Conservation (phyloP, 305 asterid species). For the Fraxinus greggii region DNA sequence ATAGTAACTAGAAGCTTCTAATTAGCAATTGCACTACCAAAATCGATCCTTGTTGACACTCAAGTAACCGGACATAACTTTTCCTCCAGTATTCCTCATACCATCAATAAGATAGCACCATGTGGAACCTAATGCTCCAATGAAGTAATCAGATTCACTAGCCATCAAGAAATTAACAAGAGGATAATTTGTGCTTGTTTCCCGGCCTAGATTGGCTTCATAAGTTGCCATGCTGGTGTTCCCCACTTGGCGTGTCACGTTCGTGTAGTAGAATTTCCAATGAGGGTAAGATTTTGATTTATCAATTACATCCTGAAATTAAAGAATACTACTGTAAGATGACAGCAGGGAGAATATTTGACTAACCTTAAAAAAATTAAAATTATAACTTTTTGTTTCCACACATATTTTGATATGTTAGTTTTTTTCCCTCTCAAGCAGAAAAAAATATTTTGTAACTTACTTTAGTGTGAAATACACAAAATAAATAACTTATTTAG, state of each 20-base stretch:
- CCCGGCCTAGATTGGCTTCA: constrained; percentile 88
- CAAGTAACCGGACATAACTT: constrained; percentile 89
- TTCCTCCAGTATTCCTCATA: constrained; percentile 90
- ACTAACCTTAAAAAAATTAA: background rate
- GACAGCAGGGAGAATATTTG: background rate
- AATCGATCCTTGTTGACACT: constrained; percentile 92
- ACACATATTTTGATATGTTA: background rate
- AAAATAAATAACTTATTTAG: background rate
- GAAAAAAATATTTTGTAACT: background rate
- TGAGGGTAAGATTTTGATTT: constrained; percentile 42
- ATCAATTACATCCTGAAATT: constrained; percentile 66
- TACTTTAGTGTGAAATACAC: background rate
- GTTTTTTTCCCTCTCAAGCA: background rate
- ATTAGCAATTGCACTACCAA: constrained; percentile 47
- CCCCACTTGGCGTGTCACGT: constrained; percentile 79
- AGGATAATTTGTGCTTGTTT: constrained; percentile 86
- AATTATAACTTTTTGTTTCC: background rate
- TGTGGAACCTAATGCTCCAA: constrained; percentile 87
- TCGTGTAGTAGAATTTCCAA: constrained; percentile 83
- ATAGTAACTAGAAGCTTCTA: background rate
- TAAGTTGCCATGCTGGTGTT: constrained; percentile 77
- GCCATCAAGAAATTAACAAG: constrained; percentile 94
- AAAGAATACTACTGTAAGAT: background rate
- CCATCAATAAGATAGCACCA: constrained; percentile 93
- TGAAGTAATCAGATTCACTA: constrained; percentile 82